A percentile compares a stretch with the other conserved stretches of the same genome.
These are phyloP conservation scores for Pseudogymnoascus sp. DNA, from an alignment of 2,329 filamentous ascomycete genomes.

Conservation along the genomic window DNA sequence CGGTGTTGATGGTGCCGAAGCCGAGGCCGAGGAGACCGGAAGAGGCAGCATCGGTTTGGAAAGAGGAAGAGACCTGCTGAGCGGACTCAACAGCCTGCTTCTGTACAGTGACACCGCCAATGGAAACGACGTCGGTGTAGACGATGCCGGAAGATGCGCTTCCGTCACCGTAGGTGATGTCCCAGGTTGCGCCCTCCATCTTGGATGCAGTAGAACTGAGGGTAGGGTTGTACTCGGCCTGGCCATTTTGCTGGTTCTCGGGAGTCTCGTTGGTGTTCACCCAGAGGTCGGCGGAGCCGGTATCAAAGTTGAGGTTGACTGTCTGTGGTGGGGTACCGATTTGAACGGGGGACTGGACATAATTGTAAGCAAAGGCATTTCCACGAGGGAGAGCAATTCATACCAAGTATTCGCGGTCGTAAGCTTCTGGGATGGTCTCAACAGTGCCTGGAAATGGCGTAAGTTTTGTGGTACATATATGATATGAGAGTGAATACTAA, in stretches of 20 bases:
- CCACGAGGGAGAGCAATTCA: not conserved
- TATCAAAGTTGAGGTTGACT: conserved; percentile 21
- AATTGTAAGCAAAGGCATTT: not conserved
- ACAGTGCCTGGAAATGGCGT: not conserved
- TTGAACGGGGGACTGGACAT: conserved; percentile 13
- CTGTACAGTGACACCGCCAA: conserved; percentile 16
- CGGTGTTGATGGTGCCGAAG: conserved; percentile 15
- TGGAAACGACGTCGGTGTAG: conserved; percentile 16
- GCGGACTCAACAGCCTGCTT: conserved; percentile 20
- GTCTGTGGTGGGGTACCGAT: conserved; percentile 20
- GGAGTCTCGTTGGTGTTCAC: conserved; percentile 21
- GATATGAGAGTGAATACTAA: conserved; percentile 1
- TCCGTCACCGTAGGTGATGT: conserved; percentile 26
- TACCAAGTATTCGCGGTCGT: conserved; percentile 6
- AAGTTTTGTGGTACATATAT: not conserved
- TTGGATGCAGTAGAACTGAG: conserved; percentile 14
- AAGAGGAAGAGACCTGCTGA: conserved; percentile 16
- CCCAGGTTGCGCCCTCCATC: conserved; percentile 18
- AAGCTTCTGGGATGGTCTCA: conserved; percentile 7
- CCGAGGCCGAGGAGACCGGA: conserved; percentile 58
- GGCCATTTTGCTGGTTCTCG: conserved; percentile 13
- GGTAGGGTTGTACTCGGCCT: conserved; percentile 17
- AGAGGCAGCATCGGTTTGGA: conserved; percentile 21
- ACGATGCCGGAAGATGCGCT: conserved; percentile 21
- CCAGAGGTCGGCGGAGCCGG: conserved; percentile 23